phyloP scores from a whole-genome alignment of 2,329 filamentous ascomycete species.

The Stachybotrys chartarum region DNA sequence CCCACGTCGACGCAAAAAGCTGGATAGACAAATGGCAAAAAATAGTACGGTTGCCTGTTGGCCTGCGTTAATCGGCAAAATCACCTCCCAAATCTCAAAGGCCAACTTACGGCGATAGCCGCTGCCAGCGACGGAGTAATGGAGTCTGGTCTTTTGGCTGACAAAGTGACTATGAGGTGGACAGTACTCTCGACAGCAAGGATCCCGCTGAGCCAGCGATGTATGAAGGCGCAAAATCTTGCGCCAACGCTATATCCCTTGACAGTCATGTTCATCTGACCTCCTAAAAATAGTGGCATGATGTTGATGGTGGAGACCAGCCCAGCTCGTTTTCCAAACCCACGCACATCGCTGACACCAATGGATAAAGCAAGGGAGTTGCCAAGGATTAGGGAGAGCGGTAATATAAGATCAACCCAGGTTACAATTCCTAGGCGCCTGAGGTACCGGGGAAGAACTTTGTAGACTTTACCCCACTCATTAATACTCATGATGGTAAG shows the following conservation, averaged over 20 bases:
- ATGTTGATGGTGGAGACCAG: neutral
- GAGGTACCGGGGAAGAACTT: neutral
- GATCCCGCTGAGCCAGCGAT: neutral
- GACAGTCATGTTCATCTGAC: neutral
- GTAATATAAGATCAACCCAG: neutral
- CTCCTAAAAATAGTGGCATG: neutral
- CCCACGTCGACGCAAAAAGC: neutral
- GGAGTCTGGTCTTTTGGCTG: neutral
- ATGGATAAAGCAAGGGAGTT: neutral
- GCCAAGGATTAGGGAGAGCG: neutral
- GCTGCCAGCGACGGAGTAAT: neutral
- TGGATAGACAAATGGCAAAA: neutral
- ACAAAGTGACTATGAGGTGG: neutral
- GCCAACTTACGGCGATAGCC: neutral
- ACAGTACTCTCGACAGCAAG: neutral
- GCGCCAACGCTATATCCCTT: neutral
- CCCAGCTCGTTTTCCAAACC: neutral
- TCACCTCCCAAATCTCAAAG: neutral
- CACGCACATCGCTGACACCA: neutral
- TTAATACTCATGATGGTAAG: neutral
- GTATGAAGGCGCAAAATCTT: neutral
- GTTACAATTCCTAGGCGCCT: neutral
- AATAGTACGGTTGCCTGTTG: neutral
- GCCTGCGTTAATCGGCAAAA: neutral
- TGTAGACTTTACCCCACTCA: neutral